Evolutionary conservation across 768 basidiomycete species (phyloP).

Genomic region (Amanita exitialis): DNA sequence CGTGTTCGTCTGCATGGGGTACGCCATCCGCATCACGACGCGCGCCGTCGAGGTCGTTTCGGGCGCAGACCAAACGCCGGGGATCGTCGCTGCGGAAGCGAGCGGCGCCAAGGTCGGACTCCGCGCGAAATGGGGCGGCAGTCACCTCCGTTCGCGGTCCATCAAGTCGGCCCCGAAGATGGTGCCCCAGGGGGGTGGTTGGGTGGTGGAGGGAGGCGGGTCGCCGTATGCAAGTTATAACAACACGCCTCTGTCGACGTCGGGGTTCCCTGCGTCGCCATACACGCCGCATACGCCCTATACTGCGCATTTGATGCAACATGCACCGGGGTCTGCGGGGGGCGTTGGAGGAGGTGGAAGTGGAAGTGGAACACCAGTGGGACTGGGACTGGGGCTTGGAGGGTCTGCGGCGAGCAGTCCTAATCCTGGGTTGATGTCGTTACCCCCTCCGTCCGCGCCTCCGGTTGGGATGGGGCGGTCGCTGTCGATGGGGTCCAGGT

Average conservation of each 20-base stretch:
- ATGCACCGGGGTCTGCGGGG: constrained; percentile 6
- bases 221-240: constrained; percentile 23
- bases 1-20: constrained; percentile 77
- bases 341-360: constrained; percentile 6
- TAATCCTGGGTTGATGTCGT: not conserved
- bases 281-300: constrained; percentile 4
- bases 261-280: constrained; percentile 7
- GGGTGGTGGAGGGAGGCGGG: constrained; percentile 42
- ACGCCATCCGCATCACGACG: constrained; percentile 56
- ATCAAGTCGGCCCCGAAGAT: constrained; percentile 25
- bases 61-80: constrained; percentile 33
- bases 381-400: constrained; percentile 2
- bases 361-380: constrained; percentile 1
- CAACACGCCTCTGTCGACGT: constrained; percentile 21
- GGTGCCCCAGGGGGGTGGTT: constrained; percentile 47
- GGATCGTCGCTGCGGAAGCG: constrained; percentile 57
- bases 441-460: not conserved
- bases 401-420: constrained; percentile 2
- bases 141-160: constrained; percentile 49
- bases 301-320: constrained; percentile 10
- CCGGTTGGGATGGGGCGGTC: not conserved
- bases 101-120: constrained; percentile 43
- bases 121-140: constrained; percentile 61
- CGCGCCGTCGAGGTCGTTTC: constrained; percentile 62
- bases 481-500: not conserved